These are phyloP conservation scores for Cutaneotrichosporon sp. DNA, from an alignment of 1,284 basidiomycete species.

Conservation along the genomic window DNA sequence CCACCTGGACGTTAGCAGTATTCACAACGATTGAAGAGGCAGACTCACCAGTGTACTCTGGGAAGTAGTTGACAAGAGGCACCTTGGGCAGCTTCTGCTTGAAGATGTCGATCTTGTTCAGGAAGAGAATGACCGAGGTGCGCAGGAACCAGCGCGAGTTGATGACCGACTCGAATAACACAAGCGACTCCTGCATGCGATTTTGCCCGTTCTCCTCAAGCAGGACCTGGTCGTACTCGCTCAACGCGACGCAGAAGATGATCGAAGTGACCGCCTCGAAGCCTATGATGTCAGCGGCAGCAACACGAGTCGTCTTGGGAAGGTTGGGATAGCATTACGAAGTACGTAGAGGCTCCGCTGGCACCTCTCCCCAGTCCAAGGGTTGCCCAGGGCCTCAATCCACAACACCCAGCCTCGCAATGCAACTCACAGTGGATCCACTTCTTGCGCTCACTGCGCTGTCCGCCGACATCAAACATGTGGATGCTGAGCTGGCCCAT, in stretches of 20 bases:
- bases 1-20: constrained; percentile 57
- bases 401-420: background rate
- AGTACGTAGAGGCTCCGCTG: background rate
- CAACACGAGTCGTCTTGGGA: background rate
- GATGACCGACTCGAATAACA: constrained; percentile 92
- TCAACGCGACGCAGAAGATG: constrained; percentile 90
- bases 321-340: background rate
- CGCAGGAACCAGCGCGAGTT: constrained; percentile 97
- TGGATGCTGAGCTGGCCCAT: constrained; percentile 58
- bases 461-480: constrained; percentile 93
- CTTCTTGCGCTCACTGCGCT: constrained; percentile 89
- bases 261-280: constrained; percentile 94
- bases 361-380: no score
- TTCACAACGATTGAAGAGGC: background rate
- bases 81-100: constrained; percentile 84
- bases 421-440: constrained; percentile 75
- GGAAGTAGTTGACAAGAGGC: constrained; percentile 85
- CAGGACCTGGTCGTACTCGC: constrained; percentile 89
- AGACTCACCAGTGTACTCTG: constrained; percentile 72
- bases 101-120: constrained; percentile 97
- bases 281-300: constrained; percentile 30
- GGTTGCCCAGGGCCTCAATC: no score
- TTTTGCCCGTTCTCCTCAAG: constrained; percentile 75
- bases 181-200: constrained; percentile 89
- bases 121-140: constrained; percentile 86